These are phyloP conservation scores for Salvia sclarea DNA, from an alignment of 305 asterid genomes.

Conservation along the genomic window DNA sequence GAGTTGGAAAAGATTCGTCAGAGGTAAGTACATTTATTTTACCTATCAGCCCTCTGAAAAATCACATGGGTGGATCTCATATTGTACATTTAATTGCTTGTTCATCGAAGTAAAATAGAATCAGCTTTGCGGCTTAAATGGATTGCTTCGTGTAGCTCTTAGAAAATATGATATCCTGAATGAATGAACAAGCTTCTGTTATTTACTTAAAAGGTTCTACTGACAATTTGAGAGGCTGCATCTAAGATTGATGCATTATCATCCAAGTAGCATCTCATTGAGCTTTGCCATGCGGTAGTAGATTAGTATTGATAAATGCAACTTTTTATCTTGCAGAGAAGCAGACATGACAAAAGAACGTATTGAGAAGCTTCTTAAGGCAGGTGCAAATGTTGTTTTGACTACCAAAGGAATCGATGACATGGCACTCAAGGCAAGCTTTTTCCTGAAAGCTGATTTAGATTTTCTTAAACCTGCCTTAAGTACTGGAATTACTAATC, in stretches of 20 bases:
- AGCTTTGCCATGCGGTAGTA: slow-evolving; percentile 4
- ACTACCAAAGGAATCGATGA: slow-evolving; percentile 98
- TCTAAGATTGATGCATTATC: slow-evolving; percentile 1
- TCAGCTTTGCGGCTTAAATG: background rate
- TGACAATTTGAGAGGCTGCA: slow-evolving; percentile 15
- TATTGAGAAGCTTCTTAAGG: slow-evolving; percentile 85
- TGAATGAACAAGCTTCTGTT: background rate
- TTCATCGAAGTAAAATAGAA: slow-evolving; percentile 11
- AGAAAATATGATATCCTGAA: slow-evolving; percentile 2
- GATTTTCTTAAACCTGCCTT: background rate
- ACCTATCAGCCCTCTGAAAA: background rate
- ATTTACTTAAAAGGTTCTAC: background rate
- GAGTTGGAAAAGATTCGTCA: slow-evolving; percentile 98
- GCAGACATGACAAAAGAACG: slow-evolving; percentile 97
- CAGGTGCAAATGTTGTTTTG: slow-evolving; percentile 93
- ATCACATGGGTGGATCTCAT: background rate
- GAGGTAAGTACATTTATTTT: slow-evolving; percentile 50
- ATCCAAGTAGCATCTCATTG: background rate
- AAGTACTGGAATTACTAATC: background rate
- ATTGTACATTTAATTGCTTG: background rate
- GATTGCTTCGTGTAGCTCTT: slow-evolving; percentile 3
- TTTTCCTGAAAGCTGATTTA: background rate
- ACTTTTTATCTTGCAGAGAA: slow-evolving; percentile 59
- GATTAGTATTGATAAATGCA: slow-evolving; percentile 2
- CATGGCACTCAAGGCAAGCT: slow-evolving; percentile 93